Percentiles rank a stretch among this genome's conserved stretches.
These are phyloP conservation scores for Linnemannia zychae DNA, from an alignment of 192 early-diverging fungal species.

Conservation along the genomic window DNA sequence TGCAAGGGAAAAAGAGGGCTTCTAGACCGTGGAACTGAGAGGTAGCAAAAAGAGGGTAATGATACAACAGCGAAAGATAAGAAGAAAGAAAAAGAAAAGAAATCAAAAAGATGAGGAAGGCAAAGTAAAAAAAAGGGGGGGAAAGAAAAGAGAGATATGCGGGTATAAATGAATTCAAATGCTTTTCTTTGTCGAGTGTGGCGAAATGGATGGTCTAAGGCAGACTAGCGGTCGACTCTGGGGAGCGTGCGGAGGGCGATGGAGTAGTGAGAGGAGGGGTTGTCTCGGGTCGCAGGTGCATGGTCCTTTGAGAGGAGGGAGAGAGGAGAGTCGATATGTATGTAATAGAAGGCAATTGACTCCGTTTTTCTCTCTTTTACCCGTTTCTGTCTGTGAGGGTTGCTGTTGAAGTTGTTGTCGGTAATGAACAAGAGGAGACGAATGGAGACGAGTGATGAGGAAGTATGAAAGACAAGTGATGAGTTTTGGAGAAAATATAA, in stretches of 20 bases:
- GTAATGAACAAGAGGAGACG: neutral
- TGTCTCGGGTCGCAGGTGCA: slow-evolving; percentile 1
- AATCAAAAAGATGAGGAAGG: neutral
- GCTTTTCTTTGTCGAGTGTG: neutral
- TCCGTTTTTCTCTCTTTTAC: neutral
- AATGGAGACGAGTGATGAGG: neutral
- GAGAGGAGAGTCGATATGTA: neutral
- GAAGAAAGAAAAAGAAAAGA: neutral
- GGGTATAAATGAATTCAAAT: neutral
- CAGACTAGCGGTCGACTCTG: neutral
- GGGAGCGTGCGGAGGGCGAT: neutral
- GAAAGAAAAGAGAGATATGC: neutral
- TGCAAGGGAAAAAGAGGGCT: neutral
- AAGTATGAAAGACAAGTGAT: neutral
- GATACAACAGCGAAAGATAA: neutral
- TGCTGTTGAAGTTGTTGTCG: neutral
- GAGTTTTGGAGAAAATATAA: neutral
- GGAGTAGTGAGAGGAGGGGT: neutral
- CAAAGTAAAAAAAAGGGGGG: neutral
- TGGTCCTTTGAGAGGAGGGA: neutral
- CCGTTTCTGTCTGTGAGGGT: neutral
- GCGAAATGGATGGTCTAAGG: neutral
- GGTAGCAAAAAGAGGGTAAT: neutral
- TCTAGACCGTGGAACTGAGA: neutral
- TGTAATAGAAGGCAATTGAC: neutral